Base-by-base conservation (phyloP, 192 early-diverging fungal genomes). In the Globomyces pollinis-pini region DNA sequence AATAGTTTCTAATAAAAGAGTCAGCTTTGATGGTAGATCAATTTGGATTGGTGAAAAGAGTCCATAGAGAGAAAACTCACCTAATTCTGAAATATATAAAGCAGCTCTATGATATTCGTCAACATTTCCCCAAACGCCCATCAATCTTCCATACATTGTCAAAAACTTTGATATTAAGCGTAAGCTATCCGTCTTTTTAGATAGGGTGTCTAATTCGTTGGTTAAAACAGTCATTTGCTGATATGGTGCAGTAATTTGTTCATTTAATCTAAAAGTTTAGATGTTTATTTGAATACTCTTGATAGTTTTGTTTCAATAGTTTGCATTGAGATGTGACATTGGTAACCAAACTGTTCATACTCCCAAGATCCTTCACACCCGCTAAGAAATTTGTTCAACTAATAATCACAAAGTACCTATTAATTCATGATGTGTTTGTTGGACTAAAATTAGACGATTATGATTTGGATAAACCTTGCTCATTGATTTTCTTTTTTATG, bases 401-500 rank as follows among this genome's bases (percentile, higher is more conserved):
- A 28, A 26, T 4, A 26, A 47, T 3, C 28, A 20, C 23, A 47
- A 26, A 3, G 28, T n/a, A n/a, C n/a, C n/a, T n/a, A n/a, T n/a
- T n/a, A n/a, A n/a, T n/a, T n/a, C n/a, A n/a, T n/a, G n/a, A n/a
- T n/a, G n/a, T n/a, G n/a, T n/a, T n/a, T n/a, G n/a, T n/a, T n/a
- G n/a, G n/a, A n/a, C n/a, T n/a, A n/a, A n/a, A n/a, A n/a, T n/a
- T n/a, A n/a, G n/a, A n/a, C n/a, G n/a, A n/a, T n/a, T n/a, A n/a
- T n/a, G n/a, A n/a, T n/a, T n/a, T n/a, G n/a, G n/a, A n/a, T n/a
- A n/a, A n/a, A n/a, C n/a, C 44, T 15, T 47, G 44, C 24, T 47
- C 23, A 47, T 47, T 47, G 44, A 47, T 47, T 47, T 47, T 20
- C 28, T 47, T 47, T n/a, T 26, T 21, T n/a, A 47, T 6, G 24